Evolutionary conservation across 192 early-diverging fungal genomes (phyloP).

Genomic region (Thamnidium elegans): DNA sequence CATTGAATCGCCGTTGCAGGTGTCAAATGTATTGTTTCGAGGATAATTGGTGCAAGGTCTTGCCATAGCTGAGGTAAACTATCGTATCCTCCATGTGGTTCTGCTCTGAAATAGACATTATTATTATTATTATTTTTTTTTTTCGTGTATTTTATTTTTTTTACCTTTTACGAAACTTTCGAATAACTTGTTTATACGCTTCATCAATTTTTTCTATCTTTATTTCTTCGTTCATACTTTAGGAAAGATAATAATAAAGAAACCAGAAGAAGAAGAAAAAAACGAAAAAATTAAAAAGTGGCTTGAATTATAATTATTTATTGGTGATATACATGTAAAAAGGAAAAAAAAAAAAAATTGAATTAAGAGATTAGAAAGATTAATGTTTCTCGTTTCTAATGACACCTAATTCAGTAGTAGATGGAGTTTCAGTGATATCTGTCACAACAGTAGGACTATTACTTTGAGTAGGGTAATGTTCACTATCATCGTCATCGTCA

Average conservation of each 20-base stretch:
- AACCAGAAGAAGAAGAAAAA: background rate
- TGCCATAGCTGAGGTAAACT: conserved; percentile 11
- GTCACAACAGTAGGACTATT: background rate
- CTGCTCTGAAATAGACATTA: background rate
- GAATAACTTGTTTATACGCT: background rate
- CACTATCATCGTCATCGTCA: background rate
- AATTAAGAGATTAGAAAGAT: background rate
- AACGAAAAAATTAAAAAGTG: background rate
- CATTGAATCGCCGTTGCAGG: conserved; percentile 6
- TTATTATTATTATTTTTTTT: background rate
- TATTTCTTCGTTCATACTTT: background rate
- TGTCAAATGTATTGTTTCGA: conserved; percentile 1
- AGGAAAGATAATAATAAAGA: background rate
- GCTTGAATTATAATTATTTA: background rate
- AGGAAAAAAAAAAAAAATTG: no score
- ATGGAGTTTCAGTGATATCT: background rate
- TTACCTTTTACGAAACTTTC: background rate
- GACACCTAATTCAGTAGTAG: background rate
- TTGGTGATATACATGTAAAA: no score
- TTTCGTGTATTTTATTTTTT: background rate
- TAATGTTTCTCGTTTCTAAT: conserved; percentile 2
- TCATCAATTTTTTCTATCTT: background rate
- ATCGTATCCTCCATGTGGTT: conserved; percentile 1
- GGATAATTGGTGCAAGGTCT: conserved; percentile 1
- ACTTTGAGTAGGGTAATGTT: background rate